Evolutionary conservation across 1,139 yeast species (phyloP).

Genomic region (Candida sanyaensis): DNA sequence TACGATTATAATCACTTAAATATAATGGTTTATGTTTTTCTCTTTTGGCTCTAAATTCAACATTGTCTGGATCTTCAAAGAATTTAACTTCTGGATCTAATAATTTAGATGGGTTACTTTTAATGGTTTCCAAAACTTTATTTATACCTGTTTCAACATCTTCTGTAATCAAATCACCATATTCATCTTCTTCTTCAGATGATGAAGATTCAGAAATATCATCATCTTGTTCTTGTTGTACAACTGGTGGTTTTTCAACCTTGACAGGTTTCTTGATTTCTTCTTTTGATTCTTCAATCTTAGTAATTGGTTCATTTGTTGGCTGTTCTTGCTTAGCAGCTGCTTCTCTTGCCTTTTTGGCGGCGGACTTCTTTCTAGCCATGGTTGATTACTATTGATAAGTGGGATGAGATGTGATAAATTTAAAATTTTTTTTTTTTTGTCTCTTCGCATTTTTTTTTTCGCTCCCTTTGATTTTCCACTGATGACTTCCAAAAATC

Average conservation of each 20-base stretch:
- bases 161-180: slow-evolving; percentile 83
- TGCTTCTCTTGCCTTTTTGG: slow-evolving; percentile 71
- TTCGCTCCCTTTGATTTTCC: too few species aligned
- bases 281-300: slow-evolving; percentile 64
- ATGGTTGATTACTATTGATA: slow-evolving; percentile 29
- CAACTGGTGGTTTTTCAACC: not conserved
- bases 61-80: slow-evolving; percentile 63
- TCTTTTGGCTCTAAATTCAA: slow-evolving; percentile 18
- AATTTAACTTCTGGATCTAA: slow-evolving; percentile 69
- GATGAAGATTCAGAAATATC: slow-evolving; percentile 20
- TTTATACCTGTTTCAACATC: slow-evolving; percentile 82
- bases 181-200: slow-evolving; percentile 88
- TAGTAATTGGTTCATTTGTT: slow-evolving; percentile 41
- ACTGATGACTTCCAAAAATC: too few species aligned
- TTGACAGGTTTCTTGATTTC: slow-evolving; percentile 27
- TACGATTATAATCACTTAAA: slow-evolving; percentile 90
- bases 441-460: not conserved
- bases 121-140: slow-evolving; percentile 70
- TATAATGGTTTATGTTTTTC: slow-evolving; percentile 71
- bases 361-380: slow-evolving; percentile 92
- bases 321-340: slow-evolving; percentile 17
- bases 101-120: slow-evolving; percentile 61
- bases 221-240: not conserved
- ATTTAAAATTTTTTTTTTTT: not conserved
- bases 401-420: slow-evolving; percentile 3